These are phyloP conservation scores for Phytophthora citrophthora DNA, from an alignment of 352 stramenopile genomes.

Conservation along the genomic window DNA sequence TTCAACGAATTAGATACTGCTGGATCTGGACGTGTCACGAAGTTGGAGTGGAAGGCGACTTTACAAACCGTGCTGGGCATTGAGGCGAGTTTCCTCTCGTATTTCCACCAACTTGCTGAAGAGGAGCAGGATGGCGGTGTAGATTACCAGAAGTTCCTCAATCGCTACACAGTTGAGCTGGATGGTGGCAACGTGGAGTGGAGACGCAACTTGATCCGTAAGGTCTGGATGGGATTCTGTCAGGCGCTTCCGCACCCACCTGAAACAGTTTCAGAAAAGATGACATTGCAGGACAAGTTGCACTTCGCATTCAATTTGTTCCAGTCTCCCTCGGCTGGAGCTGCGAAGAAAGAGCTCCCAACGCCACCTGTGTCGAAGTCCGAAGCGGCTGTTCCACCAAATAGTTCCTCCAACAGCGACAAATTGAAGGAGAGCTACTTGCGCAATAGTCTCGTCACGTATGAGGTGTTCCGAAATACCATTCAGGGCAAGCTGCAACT, in stretches of 20 bases:
- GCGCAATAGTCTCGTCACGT: conserved; percentile 64
- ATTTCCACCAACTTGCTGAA: conserved; percentile 69
- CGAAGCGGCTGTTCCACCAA: conserved; percentile 3
- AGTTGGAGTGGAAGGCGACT: conserved; percentile 72
- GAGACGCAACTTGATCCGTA: conserved; percentile 67
- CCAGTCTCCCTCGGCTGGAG: conserved; percentile 27
- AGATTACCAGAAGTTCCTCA: conserved; percentile 80
- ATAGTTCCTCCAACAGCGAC: conserved; percentile 14
- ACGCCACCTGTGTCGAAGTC: conserved; percentile 9
- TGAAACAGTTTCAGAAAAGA: conserved; percentile 49
- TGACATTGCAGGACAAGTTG: conserved; percentile 68
- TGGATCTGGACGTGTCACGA: conserved; percentile 54
- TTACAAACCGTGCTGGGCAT: conserved; percentile 70
- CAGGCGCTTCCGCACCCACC: conserved; percentile 52
- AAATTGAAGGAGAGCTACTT: conserved; percentile 51
- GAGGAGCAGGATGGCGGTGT: conserved; percentile 51
- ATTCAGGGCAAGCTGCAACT: conserved; percentile 70
- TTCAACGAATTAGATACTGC: conserved; percentile 55
- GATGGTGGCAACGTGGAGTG: conserved; percentile 67
- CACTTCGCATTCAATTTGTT: conserved; percentile 79
- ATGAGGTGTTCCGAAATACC: conserved; percentile 80
- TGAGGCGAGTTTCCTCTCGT: conserved; percentile 70
- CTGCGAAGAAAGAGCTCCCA: conserved; percentile 26
- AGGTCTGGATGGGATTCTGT: conserved; percentile 77
- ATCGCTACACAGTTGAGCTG: conserved; percentile 75